A percentile compares a stretch with the other conserved stretches of the same genome.
Conservation (phyloP, 345 rosid species). For the Trapa incisa region DNA sequence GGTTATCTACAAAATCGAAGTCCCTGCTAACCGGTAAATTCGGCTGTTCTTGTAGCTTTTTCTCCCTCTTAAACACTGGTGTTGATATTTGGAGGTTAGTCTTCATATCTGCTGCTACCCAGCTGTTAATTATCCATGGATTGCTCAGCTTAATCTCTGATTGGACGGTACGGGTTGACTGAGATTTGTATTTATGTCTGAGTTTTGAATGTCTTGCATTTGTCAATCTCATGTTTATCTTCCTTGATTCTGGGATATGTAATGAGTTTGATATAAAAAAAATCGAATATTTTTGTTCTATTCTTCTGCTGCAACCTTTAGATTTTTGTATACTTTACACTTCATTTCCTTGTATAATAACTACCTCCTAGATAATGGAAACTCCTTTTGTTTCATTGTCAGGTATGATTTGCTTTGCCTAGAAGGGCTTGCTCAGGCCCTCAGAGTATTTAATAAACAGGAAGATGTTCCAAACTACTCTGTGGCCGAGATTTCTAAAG, state of each 20-base stretch:
- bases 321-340: background rate
- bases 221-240: background rate
- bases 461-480: conserved; percentile 45
- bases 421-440: conserved; percentile 95
- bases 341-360: background rate
- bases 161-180: background rate
- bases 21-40: conserved; percentile 71
- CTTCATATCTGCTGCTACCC: background rate
- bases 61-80: too few relatives aligned
- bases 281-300: background rate
- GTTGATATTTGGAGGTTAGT: too few relatives aligned
- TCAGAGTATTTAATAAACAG: conserved; percentile 57
- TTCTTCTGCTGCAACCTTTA: background rate
- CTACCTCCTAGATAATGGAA: background rate
- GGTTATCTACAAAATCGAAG: conserved; percentile 74
- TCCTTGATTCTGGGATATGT: background rate
- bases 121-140: background rate
- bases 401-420: conserved; percentile 94
- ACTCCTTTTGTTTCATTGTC: conserved; percentile 6
- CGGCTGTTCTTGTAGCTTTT: background rate
- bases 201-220: background rate
- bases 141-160: background rate
- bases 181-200: too few relatives aligned
- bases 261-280: background rate
- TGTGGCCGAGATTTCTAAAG: conserved; percentile 21